Percentiles rank a stretch among this genome's conserved stretches.
Conservation (phyloP, 352 stramenopile genomes). For the Globisporangium echinulatum region DNA sequence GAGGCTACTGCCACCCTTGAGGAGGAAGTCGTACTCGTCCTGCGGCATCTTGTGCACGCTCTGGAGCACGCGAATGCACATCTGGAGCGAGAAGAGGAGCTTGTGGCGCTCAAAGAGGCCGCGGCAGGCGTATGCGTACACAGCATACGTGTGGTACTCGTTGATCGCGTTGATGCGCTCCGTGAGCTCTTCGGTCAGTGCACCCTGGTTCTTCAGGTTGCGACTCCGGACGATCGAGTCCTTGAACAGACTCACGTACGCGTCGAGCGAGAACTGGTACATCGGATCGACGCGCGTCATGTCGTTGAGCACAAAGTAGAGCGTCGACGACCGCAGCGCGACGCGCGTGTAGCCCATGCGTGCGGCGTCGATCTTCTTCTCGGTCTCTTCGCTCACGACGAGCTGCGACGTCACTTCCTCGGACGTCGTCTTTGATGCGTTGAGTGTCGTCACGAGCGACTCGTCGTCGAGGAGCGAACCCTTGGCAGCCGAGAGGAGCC, state of each 20-base stretch:
- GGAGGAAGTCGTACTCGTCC: constrained; percentile 94
- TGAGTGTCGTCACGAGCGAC: constrained; percentile 92
- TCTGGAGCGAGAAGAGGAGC: constrained; percentile 93
- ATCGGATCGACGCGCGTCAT: constrained; percentile 94
- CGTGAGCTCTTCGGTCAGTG: constrained; percentile 76
- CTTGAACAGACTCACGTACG: constrained; percentile 94
- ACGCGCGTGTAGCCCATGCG: constrained; percentile 92
- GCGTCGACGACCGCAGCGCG: constrained; percentile 89
- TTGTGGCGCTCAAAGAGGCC: constrained; percentile 96
- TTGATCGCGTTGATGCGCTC: constrained; percentile 92
- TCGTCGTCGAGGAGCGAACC: constrained; percentile 93
- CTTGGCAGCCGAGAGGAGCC: constrained; percentile 87
- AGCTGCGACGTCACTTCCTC: constrained; percentile 92
- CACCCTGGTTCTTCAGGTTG: constrained; percentile 73
- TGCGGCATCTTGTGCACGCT: constrained; percentile 87
- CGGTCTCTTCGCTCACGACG: constrained; percentile 91
- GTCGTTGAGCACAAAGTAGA: constrained; percentile 96
- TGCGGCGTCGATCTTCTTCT: constrained; percentile 93
- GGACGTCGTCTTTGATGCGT: constrained; percentile 93
- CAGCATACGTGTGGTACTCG: constrained; percentile 92
- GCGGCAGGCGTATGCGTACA: constrained; percentile 94
- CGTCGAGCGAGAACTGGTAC: constrained; percentile 96
- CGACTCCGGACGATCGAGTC: constrained; percentile 88
- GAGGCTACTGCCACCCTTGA: constrained; percentile 82
- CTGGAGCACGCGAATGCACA: constrained; percentile 90